Evolutionary conservation across 345 rosid species (phyloP).

Genomic region (Citropsis articulata): DNA sequence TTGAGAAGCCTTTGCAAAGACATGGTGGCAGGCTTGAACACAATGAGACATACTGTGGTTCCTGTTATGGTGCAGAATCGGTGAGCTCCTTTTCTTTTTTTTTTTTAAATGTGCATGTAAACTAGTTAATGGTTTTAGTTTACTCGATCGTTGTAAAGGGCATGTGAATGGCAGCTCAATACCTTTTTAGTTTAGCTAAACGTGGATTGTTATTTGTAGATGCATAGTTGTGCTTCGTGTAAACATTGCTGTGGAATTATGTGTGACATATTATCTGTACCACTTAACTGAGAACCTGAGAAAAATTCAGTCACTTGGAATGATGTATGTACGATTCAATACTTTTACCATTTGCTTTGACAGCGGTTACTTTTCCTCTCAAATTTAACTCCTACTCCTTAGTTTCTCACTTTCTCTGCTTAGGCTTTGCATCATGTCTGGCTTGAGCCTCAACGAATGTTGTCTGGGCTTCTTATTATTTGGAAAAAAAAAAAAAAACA

Average conservation of each 20-base stretch:
- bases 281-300: background rate
- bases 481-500: too few species aligned
- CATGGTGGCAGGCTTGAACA: conserved; percentile 98
- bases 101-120: background rate
- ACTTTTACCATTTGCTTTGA: background rate
- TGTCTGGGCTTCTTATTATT: background rate
- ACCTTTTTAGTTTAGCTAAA: background rate
- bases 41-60: conserved; percentile 93
- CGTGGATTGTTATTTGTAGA: background rate
- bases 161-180: background rate
- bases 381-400: background rate
- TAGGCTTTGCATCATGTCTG: background rate
- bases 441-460: background rate
- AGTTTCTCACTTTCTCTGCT: background rate
- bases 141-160: background rate
- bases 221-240: background rate
- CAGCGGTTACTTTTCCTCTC: background rate
- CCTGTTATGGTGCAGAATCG: conserved; percentile 87
- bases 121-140: background rate
- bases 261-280: background rate
- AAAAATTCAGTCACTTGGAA: background rate
- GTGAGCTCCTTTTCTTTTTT: conserved; percentile 37
- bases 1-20: conserved; percentile 87
- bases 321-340: background rate
- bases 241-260: background rate